phyloP scores from a whole-genome alignment of 169 alveolate species.

The Hepatocystis sp. region DNA sequence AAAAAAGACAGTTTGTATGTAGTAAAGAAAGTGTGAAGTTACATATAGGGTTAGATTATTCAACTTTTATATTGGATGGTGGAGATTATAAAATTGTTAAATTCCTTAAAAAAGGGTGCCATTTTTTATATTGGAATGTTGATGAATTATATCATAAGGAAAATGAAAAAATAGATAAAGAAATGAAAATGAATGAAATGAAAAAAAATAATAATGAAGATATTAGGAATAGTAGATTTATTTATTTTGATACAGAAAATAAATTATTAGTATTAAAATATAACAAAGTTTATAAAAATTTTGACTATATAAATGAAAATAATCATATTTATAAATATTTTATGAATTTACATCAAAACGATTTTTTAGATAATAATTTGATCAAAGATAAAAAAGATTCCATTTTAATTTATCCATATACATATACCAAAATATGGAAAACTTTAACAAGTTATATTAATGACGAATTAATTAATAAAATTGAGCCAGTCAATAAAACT shows the following conservation, averaged over 20 bases:
- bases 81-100: constrained; percentile 49
- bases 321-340: constrained; percentile 53
- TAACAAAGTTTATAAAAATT: constrained; percentile 26
- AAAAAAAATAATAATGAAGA: constrained; percentile 74
- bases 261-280: constrained; percentile 69
- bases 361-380: constrained; percentile 41
- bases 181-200: constrained; percentile 75
- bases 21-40: constrained; percentile 6
- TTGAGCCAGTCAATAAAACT: constrained; percentile 75
- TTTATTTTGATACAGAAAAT: constrained; percentile 60
- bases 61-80: constrained; percentile 30
- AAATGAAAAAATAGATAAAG: constrained; percentile 28
- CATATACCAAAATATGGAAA: constrained; percentile 71
- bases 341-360: constrained; percentile 40
- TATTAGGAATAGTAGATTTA: constrained; percentile 66
- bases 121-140: constrained; percentile 64
- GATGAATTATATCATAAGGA: constrained; percentile 8
- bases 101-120: constrained; percentile 65
- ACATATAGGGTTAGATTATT: constrained; percentile 68
- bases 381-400: constrained; percentile 45
- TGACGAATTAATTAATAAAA: constrained; percentile 74
- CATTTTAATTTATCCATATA: constrained; percentile 54
- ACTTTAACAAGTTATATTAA: constrained; percentile 70
- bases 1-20: not conserved
- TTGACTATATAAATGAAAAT: constrained; percentile 38